A percentile compares a stretch with the other conserved stretches of the same genome.
phyloP scores from a whole-genome alignment of 140 eudicot species.

The Anethum foeniculum region DNA sequence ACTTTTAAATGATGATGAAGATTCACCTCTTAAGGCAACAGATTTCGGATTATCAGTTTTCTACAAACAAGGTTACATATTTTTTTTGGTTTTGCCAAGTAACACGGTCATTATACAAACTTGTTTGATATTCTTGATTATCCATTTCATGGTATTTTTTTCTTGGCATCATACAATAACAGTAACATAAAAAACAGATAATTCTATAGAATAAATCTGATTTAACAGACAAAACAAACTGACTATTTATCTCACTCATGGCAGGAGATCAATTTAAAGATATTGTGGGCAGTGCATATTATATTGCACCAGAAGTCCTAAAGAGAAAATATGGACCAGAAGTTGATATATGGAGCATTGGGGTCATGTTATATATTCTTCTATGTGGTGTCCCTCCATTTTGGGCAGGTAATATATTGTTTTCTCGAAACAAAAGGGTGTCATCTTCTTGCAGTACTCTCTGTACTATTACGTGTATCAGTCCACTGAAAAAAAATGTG shows the following conservation, averaged over 20 bases:
- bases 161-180: neutral
- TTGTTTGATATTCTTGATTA: neutral
- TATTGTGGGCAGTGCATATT: conserved; percentile 11
- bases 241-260: neutral
- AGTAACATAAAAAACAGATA: neutral
- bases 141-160: neutral
- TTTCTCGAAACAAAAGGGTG: neutral
- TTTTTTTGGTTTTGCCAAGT: no score
- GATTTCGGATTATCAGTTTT: conserved; percentile 5
- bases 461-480: neutral
- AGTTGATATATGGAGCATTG: conserved; percentile 8
- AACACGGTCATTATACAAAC: neutral
- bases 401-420: neutral
- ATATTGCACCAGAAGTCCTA: conserved; percentile 6
- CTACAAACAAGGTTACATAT: neutral
- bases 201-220: neutral
- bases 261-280: conserved; percentile 6
- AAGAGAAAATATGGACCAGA: conserved; percentile 7
- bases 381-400: conserved; percentile 2
- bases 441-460: neutral
- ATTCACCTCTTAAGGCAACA: conserved; percentile 2
- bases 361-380: conserved; percentile 6
- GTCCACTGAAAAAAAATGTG: neutral
- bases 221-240: neutral
- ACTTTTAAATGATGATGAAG: neutral